Base-by-base conservation (phyloP, 2,329 filamentous ascomycete genomes). In the Talaromyces sp. region DNA sequence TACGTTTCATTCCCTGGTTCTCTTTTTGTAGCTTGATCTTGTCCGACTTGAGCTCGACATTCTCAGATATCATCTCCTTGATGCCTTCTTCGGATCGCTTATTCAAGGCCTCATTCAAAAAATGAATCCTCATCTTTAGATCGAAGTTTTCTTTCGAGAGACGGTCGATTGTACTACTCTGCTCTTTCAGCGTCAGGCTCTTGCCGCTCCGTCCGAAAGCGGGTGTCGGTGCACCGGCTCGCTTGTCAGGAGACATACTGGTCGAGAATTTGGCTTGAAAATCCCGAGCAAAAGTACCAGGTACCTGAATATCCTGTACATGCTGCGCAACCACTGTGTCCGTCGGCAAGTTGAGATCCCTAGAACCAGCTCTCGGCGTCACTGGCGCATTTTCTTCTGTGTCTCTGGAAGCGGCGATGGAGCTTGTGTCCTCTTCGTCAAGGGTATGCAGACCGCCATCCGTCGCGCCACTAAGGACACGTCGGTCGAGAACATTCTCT, bases 131-230 rank as follows among this genome's bases (percentile, higher is more conserved):
- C 77, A 98, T 87, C 77, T 98, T 97, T 61, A 98, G 80, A 73
- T 97, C 93, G 73, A 98, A 99, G 67, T 99, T 99, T 75, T 99
- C 95, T 77, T 99, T 99, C 64, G 92, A 96, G 1, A 98, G 83
- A 64, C 93, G 88, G 76, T 99, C 95, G 67, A 99, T 97, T 14
- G 93, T 98, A 77, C 90, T 96, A 73, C 93, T 96, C 76, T 99
- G 95, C 76, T 99, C 95, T 75, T 97, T 98, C 44, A 99, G 80
- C 0, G 95, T 98, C 77, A 99, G 80, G 68, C 86, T 91, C 70
- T 85, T 87, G 21, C 87, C 87, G 50, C 83, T 82, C 48, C 86
- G 82, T 33, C 80, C 79, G 61, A 82, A 76, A 5, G 73, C 74
- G 3, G 82, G 76, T 0, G 82, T 82, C 28, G 83, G 82, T 8